A percentile compares a stretch with the other conserved stretches of the same genome.
Evolutionary conservation across 345 rosid species (phyloP).

Genomic region (Boechera retrofracta): DNA sequence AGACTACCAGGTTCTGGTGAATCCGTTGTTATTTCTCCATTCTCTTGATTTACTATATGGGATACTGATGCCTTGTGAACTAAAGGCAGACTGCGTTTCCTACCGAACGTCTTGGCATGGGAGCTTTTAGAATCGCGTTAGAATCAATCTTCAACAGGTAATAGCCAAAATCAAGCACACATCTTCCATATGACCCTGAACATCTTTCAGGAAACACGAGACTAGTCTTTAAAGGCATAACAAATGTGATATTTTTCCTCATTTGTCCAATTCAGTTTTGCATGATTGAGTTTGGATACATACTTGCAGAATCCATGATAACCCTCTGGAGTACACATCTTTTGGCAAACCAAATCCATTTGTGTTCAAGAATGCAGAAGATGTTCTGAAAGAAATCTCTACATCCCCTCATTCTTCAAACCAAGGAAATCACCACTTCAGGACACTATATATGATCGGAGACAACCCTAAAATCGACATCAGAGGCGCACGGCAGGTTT

Average conservation of each 20-base stretch:
- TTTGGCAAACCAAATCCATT: conserved; percentile 86
- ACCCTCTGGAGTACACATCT: conserved; percentile 59
- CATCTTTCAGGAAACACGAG: background rate
- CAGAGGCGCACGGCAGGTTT: conserved; percentile 72
- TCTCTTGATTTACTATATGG: conserved; percentile 12
- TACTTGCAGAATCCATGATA: conserved; percentile 61
- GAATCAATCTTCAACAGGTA: conserved; percentile 86
- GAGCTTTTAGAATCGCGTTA: conserved; percentile 85
- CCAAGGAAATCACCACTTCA: conserved; percentile 50
- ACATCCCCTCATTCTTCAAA: conserved; percentile 43
- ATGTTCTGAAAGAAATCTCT: conserved; percentile 56
- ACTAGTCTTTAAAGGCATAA: conserved; percentile 6
- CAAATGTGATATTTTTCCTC: background rate
- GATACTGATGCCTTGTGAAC: conserved; percentile 49
- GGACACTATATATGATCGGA: conserved; percentile 78
- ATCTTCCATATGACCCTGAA: conserved; percentile 16
- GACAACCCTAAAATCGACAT: conserved; percentile 86
- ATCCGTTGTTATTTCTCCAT: conserved; percentile 3
- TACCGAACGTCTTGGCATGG: conserved; percentile 88
- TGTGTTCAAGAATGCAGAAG: conserved; percentile 73
- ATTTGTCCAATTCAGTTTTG: background rate
- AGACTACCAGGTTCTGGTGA: conserved; percentile 68
- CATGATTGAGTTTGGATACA: background rate
- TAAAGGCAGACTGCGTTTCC: conserved; percentile 78
- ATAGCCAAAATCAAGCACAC: conserved; percentile 16